Conservation (phyloP, 2,329 filamentous ascomycete genomes). For the Aspergillus amoenus region DNA sequence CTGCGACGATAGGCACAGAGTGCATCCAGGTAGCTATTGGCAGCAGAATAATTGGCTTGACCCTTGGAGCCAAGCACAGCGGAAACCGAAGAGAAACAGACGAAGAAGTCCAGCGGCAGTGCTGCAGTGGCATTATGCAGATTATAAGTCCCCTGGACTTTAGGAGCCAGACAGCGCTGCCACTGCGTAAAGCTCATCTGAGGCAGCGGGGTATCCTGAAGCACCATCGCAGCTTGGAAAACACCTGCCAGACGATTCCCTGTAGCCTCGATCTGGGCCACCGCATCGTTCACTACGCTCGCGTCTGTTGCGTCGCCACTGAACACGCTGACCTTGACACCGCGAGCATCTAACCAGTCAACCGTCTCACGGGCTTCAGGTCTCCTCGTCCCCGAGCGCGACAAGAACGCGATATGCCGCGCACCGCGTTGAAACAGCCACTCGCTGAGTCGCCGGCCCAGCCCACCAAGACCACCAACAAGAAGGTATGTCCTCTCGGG, state of each 20-base stretch:
- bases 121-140: neutral
- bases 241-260: neutral
- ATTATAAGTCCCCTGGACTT: neutral
- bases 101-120: neutral
- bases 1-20: neutral
- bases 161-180: neutral
- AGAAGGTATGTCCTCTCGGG: neutral
- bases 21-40: neutral
- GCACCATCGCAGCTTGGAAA: neutral
- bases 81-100: neutral
- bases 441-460: neutral
- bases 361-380: neutral
- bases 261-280: neutral
- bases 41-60: neutral
- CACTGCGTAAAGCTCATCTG: neutral
- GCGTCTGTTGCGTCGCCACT: neutral
- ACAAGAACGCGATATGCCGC: neutral
- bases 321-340: neutral
- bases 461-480: neutral
- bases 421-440: neutral
- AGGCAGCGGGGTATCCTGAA: neutral
- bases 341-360: neutral
- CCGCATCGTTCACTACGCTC: neutral
- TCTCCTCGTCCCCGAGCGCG: neutral
- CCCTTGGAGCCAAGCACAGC: neutral